Evolutionary conservation across 2,329 filamentous ascomycete genomes (phyloP).

Genomic region (Teratosphaeria pseudoeucalypti): DNA sequence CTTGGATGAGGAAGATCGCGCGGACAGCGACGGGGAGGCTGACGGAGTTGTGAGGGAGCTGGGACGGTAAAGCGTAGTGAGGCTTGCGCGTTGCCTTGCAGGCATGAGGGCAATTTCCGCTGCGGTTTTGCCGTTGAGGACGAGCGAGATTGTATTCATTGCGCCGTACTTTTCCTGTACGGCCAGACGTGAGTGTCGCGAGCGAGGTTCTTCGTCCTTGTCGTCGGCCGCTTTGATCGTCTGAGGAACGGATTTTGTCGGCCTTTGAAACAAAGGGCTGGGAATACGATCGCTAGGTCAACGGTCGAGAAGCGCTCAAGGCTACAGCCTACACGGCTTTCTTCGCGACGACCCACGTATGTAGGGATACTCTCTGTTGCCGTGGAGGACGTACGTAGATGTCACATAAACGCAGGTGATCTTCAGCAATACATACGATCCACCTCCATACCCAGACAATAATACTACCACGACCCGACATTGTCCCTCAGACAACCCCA

Average conservation of each 20-base stretch:
- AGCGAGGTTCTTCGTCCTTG: background rate
- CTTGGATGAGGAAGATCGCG: background rate
- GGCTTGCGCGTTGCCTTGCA: conserved; percentile 5
- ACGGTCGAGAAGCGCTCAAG: background rate
- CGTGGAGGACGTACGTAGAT: background rate
- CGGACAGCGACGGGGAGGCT: background rate
- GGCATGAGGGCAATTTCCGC: conserved; percentile 10
- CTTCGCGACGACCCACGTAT: background rate
- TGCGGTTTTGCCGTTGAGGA: conserved; percentile 19
- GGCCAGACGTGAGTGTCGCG: background rate
- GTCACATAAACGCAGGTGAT: background rate
- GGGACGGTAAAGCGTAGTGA: conserved; percentile 1
- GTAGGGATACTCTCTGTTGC: background rate
- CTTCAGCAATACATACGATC: background rate
- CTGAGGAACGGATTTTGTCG: background rate
- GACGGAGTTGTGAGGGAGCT: background rate
- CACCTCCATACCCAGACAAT: background rate
- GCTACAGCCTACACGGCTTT: background rate
- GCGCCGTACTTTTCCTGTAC: background rate
- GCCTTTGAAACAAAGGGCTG: background rate
- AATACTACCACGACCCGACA: background rate
- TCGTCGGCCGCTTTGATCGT: background rate
- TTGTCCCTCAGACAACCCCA: background rate
- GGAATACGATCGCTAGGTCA: background rate
- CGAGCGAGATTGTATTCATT: conserved; percentile 21